Evolutionary conservation across 371 early-diverging fungal species (phyloP), one percentile per base, ranked within the genome.

Genomic region (Batrachochytrium dendrobatidis): DNA sequence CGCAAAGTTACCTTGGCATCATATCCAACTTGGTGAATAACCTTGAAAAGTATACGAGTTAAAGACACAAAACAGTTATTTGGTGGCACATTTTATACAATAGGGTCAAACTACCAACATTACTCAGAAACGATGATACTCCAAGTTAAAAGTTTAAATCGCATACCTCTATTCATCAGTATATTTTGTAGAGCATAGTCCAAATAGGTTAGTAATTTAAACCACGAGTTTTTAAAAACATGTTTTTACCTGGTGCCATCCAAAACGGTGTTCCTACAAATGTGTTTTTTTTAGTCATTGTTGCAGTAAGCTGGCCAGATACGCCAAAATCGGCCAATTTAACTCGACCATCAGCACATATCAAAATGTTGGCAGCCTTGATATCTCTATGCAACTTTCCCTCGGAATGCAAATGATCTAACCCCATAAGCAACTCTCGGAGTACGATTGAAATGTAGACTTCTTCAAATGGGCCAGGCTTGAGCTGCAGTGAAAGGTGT

Each of bases 191-290:
- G 32, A 62, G 39, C n/a, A n/a, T 17, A n/a, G n/a, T n/a, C n/a
- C n/a, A n/a, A n/a, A 58, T 56, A 12, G 5, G 10, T 55, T 20
- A 35, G 56, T 25, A 22, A 30, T 30, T 6, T 12, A 55, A 35
- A 15, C 32, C 8, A 7, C 8, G 10, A 6, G 6, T 22, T 30
- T 48, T 56, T 18, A 24, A 12, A 25, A 54, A 18, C 31, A 32
- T 22, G 20, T 31, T 20, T n/a, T 10, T 12, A 70, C 70, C 70
- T 57, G 98, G 99, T 1, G 96, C 98, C 92, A 98, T 94, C 91
- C 94, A 95, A 70, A 89, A 95, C 73, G 98, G 95, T 34, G 99
- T 97, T 4, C 99, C 99, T 28, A 99, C 98, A 83, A 98, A 96
- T 15, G 99, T 99, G 68, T 90, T 92, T 73, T 90, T 95, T 73